These are phyloP conservation scores for Aureobasidium vineae DNA, from an alignment of 2,329 filamentous ascomycete species.

Conservation along the genomic window DNA sequence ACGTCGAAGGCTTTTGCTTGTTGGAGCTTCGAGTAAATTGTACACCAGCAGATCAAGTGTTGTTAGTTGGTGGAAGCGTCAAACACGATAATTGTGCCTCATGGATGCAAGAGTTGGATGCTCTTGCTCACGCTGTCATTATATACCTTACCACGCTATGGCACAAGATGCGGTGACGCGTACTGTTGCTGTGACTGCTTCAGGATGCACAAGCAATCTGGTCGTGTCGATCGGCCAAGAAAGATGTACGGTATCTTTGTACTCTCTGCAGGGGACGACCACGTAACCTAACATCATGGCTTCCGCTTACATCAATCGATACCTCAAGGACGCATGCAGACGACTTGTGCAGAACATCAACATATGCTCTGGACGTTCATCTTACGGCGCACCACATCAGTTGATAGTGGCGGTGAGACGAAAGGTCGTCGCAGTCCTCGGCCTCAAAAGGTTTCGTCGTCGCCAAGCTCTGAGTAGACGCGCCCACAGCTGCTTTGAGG, in stretches of 20 bases:
- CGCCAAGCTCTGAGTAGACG: not conserved
- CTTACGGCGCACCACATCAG: constrained; percentile 9
- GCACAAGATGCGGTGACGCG: constrained; percentile 7
- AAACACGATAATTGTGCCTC: not conserved
- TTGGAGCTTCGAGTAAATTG: no score
- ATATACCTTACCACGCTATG: not conserved
- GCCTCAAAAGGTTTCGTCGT: not conserved
- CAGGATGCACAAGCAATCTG: not conserved
- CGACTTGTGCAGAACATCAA: not conserved
- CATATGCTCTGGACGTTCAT: not conserved
- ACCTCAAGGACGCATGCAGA: not conserved
- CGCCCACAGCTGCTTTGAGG: not conserved
- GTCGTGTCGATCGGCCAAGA: constrained; percentile 19
- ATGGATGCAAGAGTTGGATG: not conserved
- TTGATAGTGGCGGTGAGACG: not conserved
- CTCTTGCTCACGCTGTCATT: not conserved
- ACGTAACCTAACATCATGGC: not conserved
- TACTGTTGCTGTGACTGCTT: not conserved
- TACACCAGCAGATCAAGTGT: no score
- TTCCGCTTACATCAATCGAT: not conserved
- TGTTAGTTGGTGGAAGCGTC: not conserved
- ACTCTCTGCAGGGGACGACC: constrained; percentile 4
- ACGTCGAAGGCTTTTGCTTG: not conserved
- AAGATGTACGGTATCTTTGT: constrained; percentile 7
- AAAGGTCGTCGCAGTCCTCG: not conserved